phyloP scores from a whole-genome alignment of 1,284 basidiomycete genomes.

The Tilletia indica region DNA sequence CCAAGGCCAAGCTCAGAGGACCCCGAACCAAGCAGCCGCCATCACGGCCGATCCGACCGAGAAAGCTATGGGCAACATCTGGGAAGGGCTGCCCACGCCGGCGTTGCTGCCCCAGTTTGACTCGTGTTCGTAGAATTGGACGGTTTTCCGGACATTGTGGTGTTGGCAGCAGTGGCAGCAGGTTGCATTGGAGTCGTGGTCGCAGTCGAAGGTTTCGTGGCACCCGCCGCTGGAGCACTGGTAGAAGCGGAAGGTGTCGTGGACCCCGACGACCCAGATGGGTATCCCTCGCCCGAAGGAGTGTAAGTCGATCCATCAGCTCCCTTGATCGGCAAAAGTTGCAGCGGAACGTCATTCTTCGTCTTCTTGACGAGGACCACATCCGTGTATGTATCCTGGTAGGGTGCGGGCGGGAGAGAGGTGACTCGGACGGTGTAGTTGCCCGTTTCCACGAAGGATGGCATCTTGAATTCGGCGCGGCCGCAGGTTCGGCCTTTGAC shows the following conservation, averaged over 20 bases:
- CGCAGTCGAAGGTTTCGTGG: background rate
- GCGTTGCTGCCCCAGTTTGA: too few species aligned
- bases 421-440: background rate
- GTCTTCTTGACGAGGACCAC: background rate
- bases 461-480: slow-evolving; percentile 11
- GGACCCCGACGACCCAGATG: background rate
- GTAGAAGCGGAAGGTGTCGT: background rate
- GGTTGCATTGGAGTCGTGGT: background rate
- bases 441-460: slow-evolving; percentile 4
- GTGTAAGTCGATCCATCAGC: background rate
- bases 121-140: too few species aligned
- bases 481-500: slow-evolving; percentile 6
- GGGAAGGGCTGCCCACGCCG: too few species aligned
- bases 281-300: background rate
- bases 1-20: too few species aligned
- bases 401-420: slow-evolving; percentile 1
- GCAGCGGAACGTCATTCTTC: background rate
- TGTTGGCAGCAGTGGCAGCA: background rate
- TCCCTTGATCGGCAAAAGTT: slow-evolving; percentile 2
- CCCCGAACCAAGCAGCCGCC: too few species aligned
- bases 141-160: too few species aligned
- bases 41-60: too few species aligned
- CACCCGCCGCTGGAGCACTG: background rate
- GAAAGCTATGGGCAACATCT: too few species aligned
- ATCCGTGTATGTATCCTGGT: slow-evolving; percentile 6